Evolutionary conservation across 306 rosid genomes (phyloP), one percentile per base, ranked within the genome.

Genomic region (Phaseolus lunatus): DNA sequence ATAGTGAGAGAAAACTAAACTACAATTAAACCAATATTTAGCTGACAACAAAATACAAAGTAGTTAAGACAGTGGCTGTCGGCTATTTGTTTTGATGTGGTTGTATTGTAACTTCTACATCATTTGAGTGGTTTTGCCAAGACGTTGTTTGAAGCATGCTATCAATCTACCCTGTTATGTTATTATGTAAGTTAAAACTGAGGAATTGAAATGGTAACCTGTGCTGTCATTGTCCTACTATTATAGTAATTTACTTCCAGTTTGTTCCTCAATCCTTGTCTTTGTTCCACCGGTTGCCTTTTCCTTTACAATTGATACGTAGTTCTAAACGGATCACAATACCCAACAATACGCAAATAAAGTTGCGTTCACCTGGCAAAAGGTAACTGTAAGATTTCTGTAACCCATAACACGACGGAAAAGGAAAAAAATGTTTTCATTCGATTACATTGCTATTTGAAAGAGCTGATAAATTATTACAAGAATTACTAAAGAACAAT

Each of bases 401-500:
- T 12, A 3, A 49, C 7, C 44, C 35, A 56, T 16, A 75, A 4
- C 53, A 59, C 0, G 27, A 13, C 9, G 13, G 16, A 23, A 15
- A 53, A 16, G 41, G 10, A 0, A 11, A 61, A 70, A 71, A 76
- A 49, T 59, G 78, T 82, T 81, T 76, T 65, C 83, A 67, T 85
- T 80, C 77, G 22, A 73, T 80, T 86, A 78, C 85, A 85, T 73
- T 75, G 73, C 75, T 72, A 68, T 82, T 75, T 80, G 70, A 81
- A 85, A 85, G 73, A 61, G 79, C 83, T 47, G 87, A 80, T 68
- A 85, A 75, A 85, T 88, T 89, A 92, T 89, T 88, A 89, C 96
- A 90, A 82, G 75, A 88, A 81, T 84, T 41, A 74, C 81, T 68
- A 70, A 81, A 57, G 79, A 87, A 78, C 84, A 85, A 88, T 88